Evolutionary conservation across 2,329 filamentous ascomycete species (phyloP), one percentile per base, ranked within the genome.

Genomic region (Didymella pomorum): DNA sequence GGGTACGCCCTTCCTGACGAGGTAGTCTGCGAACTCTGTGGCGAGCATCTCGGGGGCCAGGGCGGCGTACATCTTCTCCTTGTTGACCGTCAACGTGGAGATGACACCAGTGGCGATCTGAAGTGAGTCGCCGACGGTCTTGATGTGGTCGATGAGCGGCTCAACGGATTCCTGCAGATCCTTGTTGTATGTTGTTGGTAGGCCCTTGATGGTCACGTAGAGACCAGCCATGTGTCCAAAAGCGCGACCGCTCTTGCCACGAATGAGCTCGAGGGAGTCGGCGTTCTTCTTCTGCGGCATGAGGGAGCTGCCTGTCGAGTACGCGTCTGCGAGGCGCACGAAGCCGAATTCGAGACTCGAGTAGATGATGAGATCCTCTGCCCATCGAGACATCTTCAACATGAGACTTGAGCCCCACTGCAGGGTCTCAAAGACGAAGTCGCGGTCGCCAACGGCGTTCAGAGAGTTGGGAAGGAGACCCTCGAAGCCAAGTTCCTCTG

Each of bases 231-330:
- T 90, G 64, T 92, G 89, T 25, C 92, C 92, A 71, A 96, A 94
- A 3, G 87, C 85, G 58, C 89, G 84, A 1, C 91, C 91, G 28
- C 84, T 82, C 80, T 93, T 93, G 51, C 91, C 91, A n/a, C 91
- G 85, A 59, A 93, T 83, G 33, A 94, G 81, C 70, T 91, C 87
- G 20, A 94, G 81, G 39, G 85, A 88, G 78, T 94, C 91, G 2
- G 84, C 83, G 78, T 93, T 93, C 83, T 93, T 92, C 85, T 94
- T 94, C 75, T 95, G 88, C 2, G 90, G 90, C 90, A 93, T 93
- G 54, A 93, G 79, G 3, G 85, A 88, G 65, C 86, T 90, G 5
- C 91, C 91, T 0, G 91, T 94, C 0, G 85, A 87, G 77, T 94
- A 95, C 0, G 90, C 89, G 72, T 96, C 92, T 8, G 91, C 89